Conservation (phyloP, 129 eudicot species). For the Artemisia tridentata region DNA sequence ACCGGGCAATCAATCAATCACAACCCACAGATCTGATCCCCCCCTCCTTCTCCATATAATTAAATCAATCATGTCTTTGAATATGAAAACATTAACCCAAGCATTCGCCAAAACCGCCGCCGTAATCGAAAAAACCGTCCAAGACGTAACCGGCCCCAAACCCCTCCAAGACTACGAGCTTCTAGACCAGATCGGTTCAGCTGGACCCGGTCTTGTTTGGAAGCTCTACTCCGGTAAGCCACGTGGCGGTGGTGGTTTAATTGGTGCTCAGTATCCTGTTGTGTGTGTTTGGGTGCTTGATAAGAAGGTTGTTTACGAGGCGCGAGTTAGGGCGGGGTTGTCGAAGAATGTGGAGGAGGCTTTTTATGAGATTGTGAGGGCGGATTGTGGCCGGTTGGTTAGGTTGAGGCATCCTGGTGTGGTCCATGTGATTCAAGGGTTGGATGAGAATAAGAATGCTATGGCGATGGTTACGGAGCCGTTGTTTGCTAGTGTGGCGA, state of each 20-base stretch:
- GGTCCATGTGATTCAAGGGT: constrained; percentile 86
- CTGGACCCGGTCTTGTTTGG: constrained; percentile 92
- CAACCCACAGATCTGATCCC: neutral
- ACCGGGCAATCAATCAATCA: neutral
- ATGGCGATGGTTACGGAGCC: constrained; percentile 99
- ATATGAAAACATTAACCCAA: constrained; percentile 91
- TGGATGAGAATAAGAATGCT: constrained; percentile 90
- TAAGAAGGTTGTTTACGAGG: constrained; percentile 63
- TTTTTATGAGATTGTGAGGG: constrained; percentile 68
- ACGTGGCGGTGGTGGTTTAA: constrained; percentile 40
- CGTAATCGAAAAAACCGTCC: constrained; percentile 85
- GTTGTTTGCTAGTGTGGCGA: constrained; percentile 80
- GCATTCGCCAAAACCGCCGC: constrained; percentile 98
- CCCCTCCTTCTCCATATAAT: neutral
- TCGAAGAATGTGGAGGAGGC: constrained; percentile 83
- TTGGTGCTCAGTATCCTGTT: constrained; percentile 51
- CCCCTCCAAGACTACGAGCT: constrained; percentile 87
- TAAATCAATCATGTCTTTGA: constrained; percentile 58
- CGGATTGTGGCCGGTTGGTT: constrained; percentile 77
- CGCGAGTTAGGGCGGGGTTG: constrained; percentile 57
- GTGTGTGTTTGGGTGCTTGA: constrained; percentile 94
- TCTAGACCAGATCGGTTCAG: constrained; percentile 91
- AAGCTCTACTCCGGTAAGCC: constrained; percentile 77
- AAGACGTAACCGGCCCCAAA: constrained; percentile 92
- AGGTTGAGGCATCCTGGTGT: constrained; percentile 97